These are phyloP conservation scores for Cyberlindnera euphorbiae DNA, from an alignment of 805 yeast species.

Conservation along the genomic window DNA sequence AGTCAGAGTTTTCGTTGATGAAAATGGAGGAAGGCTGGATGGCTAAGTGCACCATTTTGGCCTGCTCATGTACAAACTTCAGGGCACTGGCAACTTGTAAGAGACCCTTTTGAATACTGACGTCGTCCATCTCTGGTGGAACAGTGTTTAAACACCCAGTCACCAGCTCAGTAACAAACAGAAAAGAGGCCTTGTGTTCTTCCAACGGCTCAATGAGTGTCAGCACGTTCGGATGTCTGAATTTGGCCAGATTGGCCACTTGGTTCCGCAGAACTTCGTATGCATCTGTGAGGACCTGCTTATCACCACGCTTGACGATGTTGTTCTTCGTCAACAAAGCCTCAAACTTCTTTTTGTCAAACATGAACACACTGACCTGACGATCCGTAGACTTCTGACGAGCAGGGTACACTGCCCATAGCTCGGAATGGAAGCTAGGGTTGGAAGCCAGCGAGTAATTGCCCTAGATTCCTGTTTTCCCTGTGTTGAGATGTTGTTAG, in stretches of 20 bases:
- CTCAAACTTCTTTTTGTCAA: slow-evolving; percentile 77
- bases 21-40: slow-evolving; percentile 73
- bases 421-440: slow-evolving; percentile 68
- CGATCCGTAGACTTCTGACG: slow-evolving; percentile 58
- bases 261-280: slow-evolving; percentile 64
- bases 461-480: slow-evolving; percentile 55
- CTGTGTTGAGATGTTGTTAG: slow-evolving; percentile 4
- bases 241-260: slow-evolving; percentile 65
- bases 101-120: slow-evolving; percentile 76
- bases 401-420: slow-evolving; percentile 87
- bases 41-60: slow-evolving; percentile 71
- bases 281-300: slow-evolving; percentile 50
- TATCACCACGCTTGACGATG: slow-evolving; percentile 43
- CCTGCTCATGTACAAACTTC: slow-evolving; percentile 75
- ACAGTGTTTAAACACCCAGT: slow-evolving; percentile 47
- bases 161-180: slow-evolving; percentile 84
- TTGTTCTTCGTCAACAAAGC: slow-evolving; percentile 46
- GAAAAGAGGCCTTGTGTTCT: slow-evolving; percentile 69
- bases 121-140: slow-evolving; percentile 53
- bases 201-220: slow-evolving; percentile 86
- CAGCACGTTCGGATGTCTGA: slow-evolving; percentile 86
- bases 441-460: slow-evolving; percentile 64
- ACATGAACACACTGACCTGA: slow-evolving; percentile 77
- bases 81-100: slow-evolving; percentile 73
- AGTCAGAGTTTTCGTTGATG: slow-evolving; percentile 81